These are phyloP conservation scores for Syzygium aromaticum DNA, from an alignment of 345 rosid species.

Conservation along the genomic window DNA sequence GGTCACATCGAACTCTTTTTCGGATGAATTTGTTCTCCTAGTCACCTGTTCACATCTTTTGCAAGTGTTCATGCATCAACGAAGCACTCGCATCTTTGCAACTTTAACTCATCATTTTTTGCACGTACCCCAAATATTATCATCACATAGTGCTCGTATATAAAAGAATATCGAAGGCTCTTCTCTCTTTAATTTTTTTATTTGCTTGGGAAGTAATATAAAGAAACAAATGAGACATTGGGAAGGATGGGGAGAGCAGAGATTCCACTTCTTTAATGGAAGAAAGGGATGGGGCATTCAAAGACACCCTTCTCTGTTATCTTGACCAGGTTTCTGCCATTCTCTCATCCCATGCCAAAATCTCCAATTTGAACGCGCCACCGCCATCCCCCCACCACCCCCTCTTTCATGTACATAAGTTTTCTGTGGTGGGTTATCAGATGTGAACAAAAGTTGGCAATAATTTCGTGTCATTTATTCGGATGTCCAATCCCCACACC, in stretches of 20 bases:
- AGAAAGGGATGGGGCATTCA: slow-evolving; percentile 65
- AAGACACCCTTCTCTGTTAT: slow-evolving; percentile 15
- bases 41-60: not conserved
- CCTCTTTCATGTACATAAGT: slow-evolving; percentile 7
- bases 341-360: slow-evolving; percentile 21
- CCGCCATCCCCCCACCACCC: not conserved
- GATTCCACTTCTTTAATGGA: slow-evolving; percentile 52
- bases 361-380: slow-evolving; percentile 11
- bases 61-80: not conserved
- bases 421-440: not conserved
- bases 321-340: slow-evolving; percentile 29
- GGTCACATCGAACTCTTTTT: not conserved
- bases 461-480: not conserved
- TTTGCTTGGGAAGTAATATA: not conserved
- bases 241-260: slow-evolving; percentile 72
- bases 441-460: not conserved
- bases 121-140: not conserved
- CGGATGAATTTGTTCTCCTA: not conserved
- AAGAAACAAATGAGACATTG: slow-evolving; percentile 19
- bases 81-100: not conserved
- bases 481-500: not conserved
- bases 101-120: not conserved
- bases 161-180: not conserved
- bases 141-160: not conserved
- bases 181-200: not conserved